Conservation (phyloP, 2,329 filamentous ascomycete genomes). For the Venturia asperata region DNA sequence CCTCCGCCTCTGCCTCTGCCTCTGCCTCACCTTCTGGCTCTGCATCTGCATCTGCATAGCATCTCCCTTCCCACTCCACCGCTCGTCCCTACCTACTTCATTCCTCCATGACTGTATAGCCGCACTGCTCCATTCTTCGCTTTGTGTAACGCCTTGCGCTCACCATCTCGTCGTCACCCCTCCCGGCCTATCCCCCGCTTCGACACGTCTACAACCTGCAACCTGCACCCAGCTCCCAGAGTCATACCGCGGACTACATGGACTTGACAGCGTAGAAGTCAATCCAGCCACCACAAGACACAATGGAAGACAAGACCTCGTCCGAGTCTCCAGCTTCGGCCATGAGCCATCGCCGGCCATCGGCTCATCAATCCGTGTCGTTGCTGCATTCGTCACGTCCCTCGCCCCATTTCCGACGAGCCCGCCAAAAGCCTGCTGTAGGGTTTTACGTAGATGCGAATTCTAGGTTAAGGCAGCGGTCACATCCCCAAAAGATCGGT, state of each 20-base stretch:
- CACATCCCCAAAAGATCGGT: slow-evolving; percentile 26
- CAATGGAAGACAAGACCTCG: not conserved
- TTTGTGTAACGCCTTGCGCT: not conserved
- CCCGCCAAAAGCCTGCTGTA: slow-evolving; percentile 18
- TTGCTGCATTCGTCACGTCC: slow-evolving; percentile 32
- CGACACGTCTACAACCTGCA: not conserved
- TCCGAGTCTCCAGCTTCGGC: not conserved
- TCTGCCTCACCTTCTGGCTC: too few species aligned
- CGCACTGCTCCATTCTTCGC: not conserved
- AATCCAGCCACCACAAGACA: not conserved
- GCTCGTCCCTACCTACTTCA: too few species aligned
- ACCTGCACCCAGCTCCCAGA: not conserved
- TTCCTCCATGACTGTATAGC: too few species aligned
- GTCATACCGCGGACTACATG: not conserved
- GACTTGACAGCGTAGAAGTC: not conserved
- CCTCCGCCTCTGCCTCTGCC: too few species aligned
- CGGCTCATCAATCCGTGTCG: slow-evolving; percentile 41
- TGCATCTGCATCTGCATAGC: not conserved
- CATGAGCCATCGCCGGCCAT: slow-evolving; percentile 35
- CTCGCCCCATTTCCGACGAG: not conserved
- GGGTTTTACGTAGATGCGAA: not conserved
- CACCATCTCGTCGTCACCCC: not conserved
- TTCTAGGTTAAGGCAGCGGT: not conserved
- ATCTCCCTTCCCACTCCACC: not conserved
- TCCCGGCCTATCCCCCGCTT: not conserved